Evolutionary conservation across 2,329 filamentous ascomycete species (phyloP).

Genomic region (Monosporascus ibericus): DNA sequence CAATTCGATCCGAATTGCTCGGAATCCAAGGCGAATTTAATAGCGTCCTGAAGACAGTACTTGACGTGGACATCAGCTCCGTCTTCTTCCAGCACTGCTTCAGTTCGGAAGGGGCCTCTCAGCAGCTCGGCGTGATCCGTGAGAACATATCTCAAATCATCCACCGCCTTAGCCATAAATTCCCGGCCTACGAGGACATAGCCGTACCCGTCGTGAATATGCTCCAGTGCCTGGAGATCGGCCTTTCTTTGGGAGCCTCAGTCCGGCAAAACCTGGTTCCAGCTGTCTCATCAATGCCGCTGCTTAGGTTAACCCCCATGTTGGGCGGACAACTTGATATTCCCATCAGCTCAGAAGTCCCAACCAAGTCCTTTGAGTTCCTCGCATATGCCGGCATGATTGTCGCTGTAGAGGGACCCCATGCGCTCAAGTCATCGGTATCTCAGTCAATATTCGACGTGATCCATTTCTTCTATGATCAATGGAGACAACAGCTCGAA

Average conservation of each 20-base stretch:
- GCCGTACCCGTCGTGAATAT: constrained; percentile 72
- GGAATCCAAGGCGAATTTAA: constrained; percentile 78
- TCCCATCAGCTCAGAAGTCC: constrained; percentile 13
- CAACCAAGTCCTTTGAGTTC: constrained; percentile 39
- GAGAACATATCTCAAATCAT: constrained; percentile 63
- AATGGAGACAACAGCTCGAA: constrained; percentile 74
- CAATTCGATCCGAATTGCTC: constrained; percentile 58
- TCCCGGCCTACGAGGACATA: constrained; percentile 79
- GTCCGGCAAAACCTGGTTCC: constrained; percentile 16
- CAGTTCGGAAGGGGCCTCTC: constrained; percentile 25
- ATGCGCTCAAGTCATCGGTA: constrained; percentile 32
- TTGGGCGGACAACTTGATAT: constrained; percentile 39
- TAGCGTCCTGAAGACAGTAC: constrained; percentile 63
- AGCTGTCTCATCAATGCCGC: constrained; percentile 19
- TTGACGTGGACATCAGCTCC: constrained; percentile 39
- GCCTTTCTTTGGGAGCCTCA: constrained; percentile 57
- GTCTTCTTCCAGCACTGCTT: constrained; percentile 30
- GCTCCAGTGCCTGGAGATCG: constrained; percentile 71
- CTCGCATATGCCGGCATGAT: constrained; percentile 41
- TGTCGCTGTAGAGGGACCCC: constrained; percentile 41
- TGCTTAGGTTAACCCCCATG: constrained; percentile 49
- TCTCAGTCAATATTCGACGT: constrained; percentile 56
- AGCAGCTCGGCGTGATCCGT: constrained; percentile 45
- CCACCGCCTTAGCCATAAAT: constrained; percentile 61
- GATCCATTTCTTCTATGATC: constrained; percentile 66